Evolutionary conservation across 306 rosid genomes (phyloP).

Genomic region (Cicer chorassanicum): DNA sequence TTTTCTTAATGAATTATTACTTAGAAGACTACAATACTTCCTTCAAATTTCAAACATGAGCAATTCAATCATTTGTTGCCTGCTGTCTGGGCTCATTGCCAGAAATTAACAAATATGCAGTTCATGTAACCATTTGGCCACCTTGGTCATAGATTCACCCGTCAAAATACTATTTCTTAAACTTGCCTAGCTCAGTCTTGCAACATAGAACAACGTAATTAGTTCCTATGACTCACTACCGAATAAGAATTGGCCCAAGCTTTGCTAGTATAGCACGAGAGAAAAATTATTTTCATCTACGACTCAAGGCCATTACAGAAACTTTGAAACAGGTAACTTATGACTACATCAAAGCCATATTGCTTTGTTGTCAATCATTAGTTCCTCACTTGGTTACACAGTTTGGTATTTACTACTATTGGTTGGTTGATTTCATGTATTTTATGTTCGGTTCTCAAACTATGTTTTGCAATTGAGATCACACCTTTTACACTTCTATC

Average conservation of each 20-base stretch:
- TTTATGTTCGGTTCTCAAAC: slow-evolving; percentile 23
- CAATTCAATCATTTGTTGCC: slow-evolving; percentile 24
- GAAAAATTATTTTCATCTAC: not conserved
- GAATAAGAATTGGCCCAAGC: not conserved
- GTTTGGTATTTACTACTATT: slow-evolving; percentile 24
- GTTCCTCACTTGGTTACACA: not conserved
- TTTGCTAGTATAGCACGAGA: not conserved
- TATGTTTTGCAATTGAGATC: not conserved
- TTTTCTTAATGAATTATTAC: slow-evolving; percentile 2
- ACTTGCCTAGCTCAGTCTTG: slow-evolving; percentile 22
- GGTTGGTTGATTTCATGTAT: slow-evolving; percentile 20
- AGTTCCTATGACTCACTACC: slow-evolving; percentile 9
- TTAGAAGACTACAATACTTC: slow-evolving; percentile 6
- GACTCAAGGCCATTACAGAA: slow-evolving; percentile 20
- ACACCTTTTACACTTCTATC: slow-evolving; percentile 3
- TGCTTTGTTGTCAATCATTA: slow-evolving; percentile 4
- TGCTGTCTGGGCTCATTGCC: slow-evolving; percentile 25
- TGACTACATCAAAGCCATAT: slow-evolving; percentile 4
- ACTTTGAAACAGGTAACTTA: slow-evolving; percentile 15
- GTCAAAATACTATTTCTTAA: slow-evolving; percentile 34
- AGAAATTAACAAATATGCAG: slow-evolving; percentile 19
- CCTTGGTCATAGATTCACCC: slow-evolving; percentile 28
- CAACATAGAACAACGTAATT: not conserved
- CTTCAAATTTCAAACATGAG: slow-evolving; percentile 29
- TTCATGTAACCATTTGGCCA: slow-evolving; percentile 17